Evolutionary conservation across 805 yeast species (phyloP).

Genomic region (Metschnikowia gruessii): DNA sequence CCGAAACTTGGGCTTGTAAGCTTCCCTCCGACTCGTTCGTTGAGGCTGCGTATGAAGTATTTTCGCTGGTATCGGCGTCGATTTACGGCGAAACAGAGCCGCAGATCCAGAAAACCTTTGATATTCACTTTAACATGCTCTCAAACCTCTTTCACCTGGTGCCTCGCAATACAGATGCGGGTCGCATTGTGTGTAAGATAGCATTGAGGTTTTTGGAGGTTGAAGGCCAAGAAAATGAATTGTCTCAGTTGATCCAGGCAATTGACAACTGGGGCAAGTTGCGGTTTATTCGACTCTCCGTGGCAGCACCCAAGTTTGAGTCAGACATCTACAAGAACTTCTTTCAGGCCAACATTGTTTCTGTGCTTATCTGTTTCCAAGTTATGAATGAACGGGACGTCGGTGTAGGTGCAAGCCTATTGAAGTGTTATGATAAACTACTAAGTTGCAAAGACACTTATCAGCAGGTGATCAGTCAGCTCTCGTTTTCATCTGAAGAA

Average conservation of each 20-base stretch:
- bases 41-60: background rate
- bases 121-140: slow-evolving; percentile 23
- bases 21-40: background rate
- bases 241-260: background rate
- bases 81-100: slow-evolving; percentile 9
- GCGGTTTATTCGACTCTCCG: slow-evolving; percentile 2
- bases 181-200: slow-evolving; percentile 1
- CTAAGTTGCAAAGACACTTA: slow-evolving; percentile 18
- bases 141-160: slow-evolving; percentile 8
- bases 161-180: background rate
- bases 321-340: slow-evolving; percentile 18
- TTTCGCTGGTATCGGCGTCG: slow-evolving; percentile 8
- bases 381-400: background rate
- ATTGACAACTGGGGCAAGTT: background rate
- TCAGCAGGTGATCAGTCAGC: slow-evolving; percentile 22
- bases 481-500: slow-evolving; percentile 14
- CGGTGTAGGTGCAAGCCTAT: slow-evolving; percentile 6
- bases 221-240: background rate
- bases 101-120: slow-evolving; percentile 17
- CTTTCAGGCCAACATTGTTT: slow-evolving; percentile 20
- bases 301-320: slow-evolving; percentile 1
- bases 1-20: slow-evolving; percentile 1
- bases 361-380: background rate
- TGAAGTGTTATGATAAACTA: slow-evolving; percentile 11
- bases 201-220: slow-evolving; percentile 3